Evolutionary conservation across 306 rosid genomes (phyloP), one percentile per base, ranked within the genome.

Genomic region (Cucurbita moschata): DNA sequence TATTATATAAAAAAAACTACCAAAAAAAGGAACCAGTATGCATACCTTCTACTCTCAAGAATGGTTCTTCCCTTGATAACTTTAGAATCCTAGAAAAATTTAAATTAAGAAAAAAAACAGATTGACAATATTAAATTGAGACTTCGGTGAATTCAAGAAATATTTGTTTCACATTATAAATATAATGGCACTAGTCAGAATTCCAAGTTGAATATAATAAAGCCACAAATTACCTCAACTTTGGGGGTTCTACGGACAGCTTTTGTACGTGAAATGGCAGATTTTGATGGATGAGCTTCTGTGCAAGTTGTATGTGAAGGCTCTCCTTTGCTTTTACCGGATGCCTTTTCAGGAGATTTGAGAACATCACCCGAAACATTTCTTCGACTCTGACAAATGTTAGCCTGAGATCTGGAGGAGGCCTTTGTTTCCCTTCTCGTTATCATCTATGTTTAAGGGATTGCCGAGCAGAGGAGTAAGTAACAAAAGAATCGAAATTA

Each of bases 11-110:
- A 12, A 58, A 58, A 11, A 11, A 62, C 7, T 15, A 1, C 15
- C 42, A 0, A 64, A 50, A 76, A 5, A 43, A 61, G 82, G 82
- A 76, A 76, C 57, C 35, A 61, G 64, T 5, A 66, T 8, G 67
- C 18, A 30, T 81, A 90, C 96, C 95, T 84, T 81, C 47, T 84
- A 62, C 37, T 80, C n/a, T 77, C 85, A 44, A 56, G 54, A 64
- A 46, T 50, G 52, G 64, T 70, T 53, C 83, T 88, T 59, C 70
- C 77, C 68, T 80, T 80, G 60, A 6, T 49, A 61, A 43, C 70
- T 82, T 42, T 80, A 63, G 86, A 84, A 71, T 82, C 90, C 96
- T 88, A 85, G 64, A 77, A 21, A 75, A 10, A 10, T 8, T 26
- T 26, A 8, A 58, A 2, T 10, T 30, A 39, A 58, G 51, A 11